Percentiles rank a stretch among this genome's conserved stretches.
phyloP scores from a whole-genome alignment of 1,284 basidiomycete genomes.

The Fomes fomentarius region DNA sequence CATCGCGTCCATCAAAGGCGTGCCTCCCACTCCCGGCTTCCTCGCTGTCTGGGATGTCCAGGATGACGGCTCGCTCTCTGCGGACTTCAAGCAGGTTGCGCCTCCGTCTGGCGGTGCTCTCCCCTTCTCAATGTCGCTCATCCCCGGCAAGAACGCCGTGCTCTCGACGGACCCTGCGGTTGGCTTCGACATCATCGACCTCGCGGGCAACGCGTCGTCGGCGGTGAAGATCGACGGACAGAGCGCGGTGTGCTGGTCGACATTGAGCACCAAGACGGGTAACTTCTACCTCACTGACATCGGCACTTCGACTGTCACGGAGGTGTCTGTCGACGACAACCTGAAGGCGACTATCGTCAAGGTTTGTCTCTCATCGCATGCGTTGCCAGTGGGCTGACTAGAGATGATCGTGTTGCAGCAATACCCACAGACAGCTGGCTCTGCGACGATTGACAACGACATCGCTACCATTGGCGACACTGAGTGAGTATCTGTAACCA shows the following conservation, averaged over 20 bases:
- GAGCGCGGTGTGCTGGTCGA: conserved; percentile 51
- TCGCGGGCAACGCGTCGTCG: conserved; percentile 35
- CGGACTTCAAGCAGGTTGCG: conserved; percentile 40
- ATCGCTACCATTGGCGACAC: conserved; percentile 41
- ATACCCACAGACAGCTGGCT: not conserved
- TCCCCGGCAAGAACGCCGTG: conserved; percentile 49
- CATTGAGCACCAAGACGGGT: conserved; percentile 47
- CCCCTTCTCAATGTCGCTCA: conserved; percentile 52
- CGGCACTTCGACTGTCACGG: conserved; percentile 45
- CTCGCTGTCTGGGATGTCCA: conserved; percentile 52
- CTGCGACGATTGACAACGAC: not conserved
- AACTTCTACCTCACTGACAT: conserved; percentile 55
- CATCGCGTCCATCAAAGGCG: conserved; percentile 52
- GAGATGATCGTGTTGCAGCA: not conserved
- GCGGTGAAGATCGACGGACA: conserved; percentile 46
- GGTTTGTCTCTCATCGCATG: conserved; percentile 30
- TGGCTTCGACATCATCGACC: conserved; percentile 50
- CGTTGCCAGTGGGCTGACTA: not conserved
- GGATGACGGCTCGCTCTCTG: conserved; percentile 44
- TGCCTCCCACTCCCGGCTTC: conserved; percentile 47
- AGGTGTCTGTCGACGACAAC: conserved; percentile 48
- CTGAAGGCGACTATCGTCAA: conserved; percentile 48
- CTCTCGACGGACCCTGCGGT: conserved; percentile 49
- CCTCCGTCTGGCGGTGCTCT: conserved; percentile 42
- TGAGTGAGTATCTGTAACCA: conserved; percentile 44